These are phyloP conservation scores for Aquilaria agallochum DNA, from an alignment of 441 rosid genomes.

Conservation along the genomic window DNA sequence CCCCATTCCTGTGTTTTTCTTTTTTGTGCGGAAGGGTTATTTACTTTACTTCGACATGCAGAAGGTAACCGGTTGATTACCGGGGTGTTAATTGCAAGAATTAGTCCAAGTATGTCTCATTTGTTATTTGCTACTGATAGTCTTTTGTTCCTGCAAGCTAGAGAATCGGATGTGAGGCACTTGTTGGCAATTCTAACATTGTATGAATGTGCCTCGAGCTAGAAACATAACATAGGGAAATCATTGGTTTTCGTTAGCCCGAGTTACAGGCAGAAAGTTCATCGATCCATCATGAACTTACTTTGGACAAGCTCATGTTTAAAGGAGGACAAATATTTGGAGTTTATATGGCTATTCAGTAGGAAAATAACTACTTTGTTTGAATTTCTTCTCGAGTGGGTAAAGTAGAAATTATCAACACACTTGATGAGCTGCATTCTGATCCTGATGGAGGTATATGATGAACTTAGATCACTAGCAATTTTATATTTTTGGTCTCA, in stretches of 20 bases:
- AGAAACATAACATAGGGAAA: background rate
- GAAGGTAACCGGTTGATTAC: background rate
- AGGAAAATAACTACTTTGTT: too few relatives aligned
- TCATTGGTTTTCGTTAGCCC: background rate
- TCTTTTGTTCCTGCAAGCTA: background rate
- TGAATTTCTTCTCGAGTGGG: too few relatives aligned
- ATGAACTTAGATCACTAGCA: too few relatives aligned
- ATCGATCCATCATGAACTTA: too few relatives aligned
- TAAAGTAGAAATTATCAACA: too few relatives aligned
- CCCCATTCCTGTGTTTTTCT: background rate
- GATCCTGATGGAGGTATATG: too few relatives aligned
- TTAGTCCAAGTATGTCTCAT: background rate
- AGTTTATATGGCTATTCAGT: too few relatives aligned
- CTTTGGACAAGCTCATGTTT: background rate
- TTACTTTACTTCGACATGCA: background rate
- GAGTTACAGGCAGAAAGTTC: too few relatives aligned
- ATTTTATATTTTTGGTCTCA: too few relatives aligned
- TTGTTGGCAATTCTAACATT: background rate
- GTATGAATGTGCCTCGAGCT: background rate
- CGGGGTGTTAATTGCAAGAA: background rate
- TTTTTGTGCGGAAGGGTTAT: background rate
- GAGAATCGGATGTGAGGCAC: background rate
- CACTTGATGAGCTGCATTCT: too few relatives aligned
- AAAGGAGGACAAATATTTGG: too few relatives aligned
- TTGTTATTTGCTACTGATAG: conserved; percentile 3